Evolutionary conservation across 805 yeast genomes (phyloP).

Genomic region (Cyberlindnera sargentensis): DNA sequence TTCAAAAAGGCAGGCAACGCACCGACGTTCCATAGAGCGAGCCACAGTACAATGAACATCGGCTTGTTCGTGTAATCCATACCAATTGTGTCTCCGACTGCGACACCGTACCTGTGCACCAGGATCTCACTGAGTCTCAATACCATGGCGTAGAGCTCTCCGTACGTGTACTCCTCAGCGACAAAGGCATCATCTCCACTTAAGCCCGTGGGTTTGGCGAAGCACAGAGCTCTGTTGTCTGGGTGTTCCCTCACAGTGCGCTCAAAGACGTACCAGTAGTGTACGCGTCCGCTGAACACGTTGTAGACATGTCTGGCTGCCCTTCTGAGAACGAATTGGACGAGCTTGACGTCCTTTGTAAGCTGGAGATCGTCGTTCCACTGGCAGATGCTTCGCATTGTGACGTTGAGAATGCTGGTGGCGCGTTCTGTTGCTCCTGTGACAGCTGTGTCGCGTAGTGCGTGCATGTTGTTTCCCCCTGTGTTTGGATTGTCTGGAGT

Average conservation of each 20-base stretch:
- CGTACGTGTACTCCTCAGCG: conserved; percentile 60
- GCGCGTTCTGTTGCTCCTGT: no score
- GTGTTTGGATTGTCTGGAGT: no score
- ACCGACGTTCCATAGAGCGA: conserved; percentile 86
- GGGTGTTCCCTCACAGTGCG: conserved; percentile 41
- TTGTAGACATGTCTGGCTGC: conserved; percentile 10
- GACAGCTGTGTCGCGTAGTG: no score
- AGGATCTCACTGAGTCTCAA: conserved; percentile 62
- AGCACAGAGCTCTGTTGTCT: conserved; percentile 52
- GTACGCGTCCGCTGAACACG: conserved; percentile 18
- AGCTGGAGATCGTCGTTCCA: conserved; percentile 4
- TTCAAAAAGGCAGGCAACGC: conserved; percentile 85
- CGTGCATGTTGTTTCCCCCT: no score
- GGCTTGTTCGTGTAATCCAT: conserved; percentile 80
- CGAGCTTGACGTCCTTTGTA: conserved; percentile 11
- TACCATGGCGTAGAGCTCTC: conserved; percentile 58
- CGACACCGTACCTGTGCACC: conserved; percentile 53
- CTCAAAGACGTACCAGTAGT: conserved; percentile 69
- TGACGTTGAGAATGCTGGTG: no score
- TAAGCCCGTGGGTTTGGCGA: conserved; percentile 33
- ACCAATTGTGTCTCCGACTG: conserved; percentile 63
- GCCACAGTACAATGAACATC: conserved; percentile 70
- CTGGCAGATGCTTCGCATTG: not conserved
- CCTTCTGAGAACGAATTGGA: conserved; percentile 17
- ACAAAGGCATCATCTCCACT: conserved; percentile 49